Evolutionary conservation across 768 basidiomycete species (phyloP).

Genomic region (Plicaturopsis crispa): DNA sequence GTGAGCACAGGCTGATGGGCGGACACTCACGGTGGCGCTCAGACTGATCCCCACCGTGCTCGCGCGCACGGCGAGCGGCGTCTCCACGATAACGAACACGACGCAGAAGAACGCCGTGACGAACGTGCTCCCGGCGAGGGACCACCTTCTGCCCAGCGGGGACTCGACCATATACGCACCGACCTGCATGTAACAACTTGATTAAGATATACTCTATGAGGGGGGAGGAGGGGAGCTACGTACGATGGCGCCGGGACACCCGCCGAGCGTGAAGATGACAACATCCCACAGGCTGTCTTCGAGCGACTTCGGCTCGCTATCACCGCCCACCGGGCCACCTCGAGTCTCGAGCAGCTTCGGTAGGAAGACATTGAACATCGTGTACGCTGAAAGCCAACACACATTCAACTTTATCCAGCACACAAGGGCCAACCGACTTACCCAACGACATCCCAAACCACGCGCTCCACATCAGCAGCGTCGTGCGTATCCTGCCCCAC

Average conservation of each 20-base stretch:
- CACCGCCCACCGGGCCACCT: constrained; percentile 11
- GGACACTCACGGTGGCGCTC: constrained; percentile 58
- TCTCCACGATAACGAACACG: constrained; percentile 54
- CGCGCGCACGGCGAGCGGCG: constrained; percentile 49
- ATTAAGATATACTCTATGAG: neutral
- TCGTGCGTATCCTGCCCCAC: constrained; percentile 66
- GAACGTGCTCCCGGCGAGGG: constrained; percentile 70
- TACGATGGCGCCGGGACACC: constrained; percentile 80
- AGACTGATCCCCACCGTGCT: constrained; percentile 75
- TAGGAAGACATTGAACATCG: constrained; percentile 90
- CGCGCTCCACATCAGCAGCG: constrained; percentile 67
- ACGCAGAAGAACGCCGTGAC: constrained; percentile 69
- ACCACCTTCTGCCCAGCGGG: constrained; percentile 60
- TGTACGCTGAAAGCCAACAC: constrained; percentile 47
- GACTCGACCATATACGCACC: constrained; percentile 80
- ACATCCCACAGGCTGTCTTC: constrained; percentile 76
- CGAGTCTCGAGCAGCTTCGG: constrained; percentile 78
- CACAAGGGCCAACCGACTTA: constrained; percentile 23
- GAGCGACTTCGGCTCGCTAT: constrained; percentile 32
- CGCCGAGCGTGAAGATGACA: constrained; percentile 78
- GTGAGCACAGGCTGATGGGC: neutral
- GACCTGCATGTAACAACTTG: constrained; percentile 33
- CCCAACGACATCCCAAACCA: constrained; percentile 80
- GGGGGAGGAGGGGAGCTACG: constrained; percentile 16
- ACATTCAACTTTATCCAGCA: constrained; percentile 3